Evolutionary conservation across 140 eudicot genomes (phyloP).

Genomic region (Anethum foeniculum): DNA sequence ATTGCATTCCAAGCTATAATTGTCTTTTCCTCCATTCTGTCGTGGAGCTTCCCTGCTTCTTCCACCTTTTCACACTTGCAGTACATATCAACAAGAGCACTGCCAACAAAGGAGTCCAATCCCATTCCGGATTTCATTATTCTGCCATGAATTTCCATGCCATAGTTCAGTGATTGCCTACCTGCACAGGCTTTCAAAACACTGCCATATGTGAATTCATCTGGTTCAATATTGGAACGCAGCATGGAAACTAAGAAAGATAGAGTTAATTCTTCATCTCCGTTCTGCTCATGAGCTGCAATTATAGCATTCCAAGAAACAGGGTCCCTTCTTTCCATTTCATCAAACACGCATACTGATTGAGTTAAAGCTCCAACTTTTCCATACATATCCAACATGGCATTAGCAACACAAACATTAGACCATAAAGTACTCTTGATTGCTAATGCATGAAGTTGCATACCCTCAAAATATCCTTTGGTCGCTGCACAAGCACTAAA

Average conservation of each 20-base stretch:
- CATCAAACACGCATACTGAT: constrained; percentile 50
- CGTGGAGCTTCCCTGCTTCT: constrained; percentile 73
- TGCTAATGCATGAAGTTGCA: constrained; percentile 55
- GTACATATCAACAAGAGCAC: constrained; percentile 75
- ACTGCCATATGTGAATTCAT: constrained; percentile 75
- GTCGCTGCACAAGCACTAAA: constrained; percentile 66
- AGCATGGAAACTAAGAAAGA: constrained; percentile 51
- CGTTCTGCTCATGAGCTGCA: constrained; percentile 78
- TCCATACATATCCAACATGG: constrained; percentile 86
- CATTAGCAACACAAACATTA: constrained; percentile 66
- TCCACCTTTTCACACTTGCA: constrained; percentile 62
- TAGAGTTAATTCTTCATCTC: constrained; percentile 48
- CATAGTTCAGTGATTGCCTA: constrained; percentile 16
- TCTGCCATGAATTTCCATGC: constrained; percentile 61
- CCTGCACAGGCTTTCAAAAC: constrained; percentile 73
- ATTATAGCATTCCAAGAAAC: constrained; percentile 78
- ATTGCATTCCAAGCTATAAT: constrained; percentile 85
- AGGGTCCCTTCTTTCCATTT: constrained; percentile 60
- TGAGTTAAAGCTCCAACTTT: constrained; percentile 64
- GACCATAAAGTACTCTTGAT: constrained; percentile 37
- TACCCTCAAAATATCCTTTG: constrained; percentile 40
- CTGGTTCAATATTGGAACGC: constrained; percentile 55
- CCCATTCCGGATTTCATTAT: constrained; percentile 58
- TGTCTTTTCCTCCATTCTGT: constrained; percentile 54
- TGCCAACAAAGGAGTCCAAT: constrained; percentile 39